Evolutionary conservation across 73 alveolate species (phyloP).

Genomic region (Breviolum minutum): DNA sequence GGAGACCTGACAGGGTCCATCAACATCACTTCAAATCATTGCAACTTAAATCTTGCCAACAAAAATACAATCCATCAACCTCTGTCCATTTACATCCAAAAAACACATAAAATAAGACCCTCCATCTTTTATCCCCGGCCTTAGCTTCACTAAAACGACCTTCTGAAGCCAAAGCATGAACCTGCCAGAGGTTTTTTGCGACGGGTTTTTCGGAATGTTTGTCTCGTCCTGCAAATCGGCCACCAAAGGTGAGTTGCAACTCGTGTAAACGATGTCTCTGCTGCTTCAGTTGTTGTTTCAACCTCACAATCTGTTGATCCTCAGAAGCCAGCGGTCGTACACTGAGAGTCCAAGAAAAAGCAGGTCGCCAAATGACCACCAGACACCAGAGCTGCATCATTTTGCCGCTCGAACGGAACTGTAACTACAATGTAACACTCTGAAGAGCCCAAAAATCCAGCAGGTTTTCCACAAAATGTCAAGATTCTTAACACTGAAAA

Average conservation of each 20-base stretch:
- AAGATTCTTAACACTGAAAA: too few species aligned
- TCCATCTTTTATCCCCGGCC: not conserved
- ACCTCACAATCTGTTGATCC: conserved; percentile 28
- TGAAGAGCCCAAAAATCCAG: too few species aligned
- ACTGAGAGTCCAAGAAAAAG: not conserved
- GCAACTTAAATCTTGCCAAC: not conserved
- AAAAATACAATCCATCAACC: not conserved
- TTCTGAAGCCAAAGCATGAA: not conserved
- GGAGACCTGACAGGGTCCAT: not conserved
- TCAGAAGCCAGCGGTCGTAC: not conserved
- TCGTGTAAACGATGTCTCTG: conserved; percentile 19
- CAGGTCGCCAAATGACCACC: too few species aligned
- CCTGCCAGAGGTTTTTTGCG: not conserved
- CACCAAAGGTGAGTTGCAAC: conserved; percentile 8
- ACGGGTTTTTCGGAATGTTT: not conserved
- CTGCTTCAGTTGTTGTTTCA: conserved; percentile 53
- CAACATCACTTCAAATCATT: too few species aligned
- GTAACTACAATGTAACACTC: too few species aligned
- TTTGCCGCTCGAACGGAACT: too few species aligned
- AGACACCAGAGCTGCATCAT: too few species aligned
- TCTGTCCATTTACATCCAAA: not conserved
- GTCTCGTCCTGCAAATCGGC: not conserved
- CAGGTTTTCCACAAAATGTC: too few species aligned
- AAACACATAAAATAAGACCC: not conserved
- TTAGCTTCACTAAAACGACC: conserved; percentile 47